phyloP scores from a whole-genome alignment of 345 rosid genomes.

The Noccaea bulbosa region DNA sequence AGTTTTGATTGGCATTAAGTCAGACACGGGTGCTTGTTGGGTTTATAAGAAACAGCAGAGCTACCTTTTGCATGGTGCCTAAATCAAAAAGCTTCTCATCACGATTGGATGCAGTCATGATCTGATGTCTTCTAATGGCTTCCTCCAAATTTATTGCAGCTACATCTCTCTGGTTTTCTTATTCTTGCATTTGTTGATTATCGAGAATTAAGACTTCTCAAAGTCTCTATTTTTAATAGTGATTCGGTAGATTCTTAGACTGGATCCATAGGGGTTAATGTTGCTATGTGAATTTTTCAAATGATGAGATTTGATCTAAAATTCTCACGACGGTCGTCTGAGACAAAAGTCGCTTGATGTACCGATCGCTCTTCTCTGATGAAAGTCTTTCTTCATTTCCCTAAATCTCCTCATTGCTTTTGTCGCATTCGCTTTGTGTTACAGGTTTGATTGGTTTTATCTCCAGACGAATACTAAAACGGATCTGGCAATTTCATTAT shows the following conservation, averaged over 20 bases:
- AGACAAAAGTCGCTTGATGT: constrained; percentile 37
- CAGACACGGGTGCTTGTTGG: constrained; percentile 46
- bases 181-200: no score
- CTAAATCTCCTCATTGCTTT: background rate
- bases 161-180: no score
- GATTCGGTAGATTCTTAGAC: no score
- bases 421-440: no score
- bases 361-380: constrained; percentile 46
- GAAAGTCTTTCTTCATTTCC: constrained; percentile 19
- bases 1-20: constrained; percentile 39
- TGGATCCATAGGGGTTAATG: no score
- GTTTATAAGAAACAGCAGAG: constrained; percentile 43
- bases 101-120: constrained; percentile 43
- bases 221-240: no score
- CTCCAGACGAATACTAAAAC: no score
- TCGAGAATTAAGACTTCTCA: no score
- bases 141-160: constrained; percentile 44
- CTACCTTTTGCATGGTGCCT: constrained; percentile 47
- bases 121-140: constrained; percentile 42
- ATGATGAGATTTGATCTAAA: constrained; percentile 47
- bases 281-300: background rate
- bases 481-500: no score
- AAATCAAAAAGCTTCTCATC: constrained; percentile 36
- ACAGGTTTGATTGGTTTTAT: no score
- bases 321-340: constrained; percentile 51